phyloP scores from a whole-genome alignment of 495 filamentous ascomycete genomes.

The Cercophora newfieldiana region DNA sequence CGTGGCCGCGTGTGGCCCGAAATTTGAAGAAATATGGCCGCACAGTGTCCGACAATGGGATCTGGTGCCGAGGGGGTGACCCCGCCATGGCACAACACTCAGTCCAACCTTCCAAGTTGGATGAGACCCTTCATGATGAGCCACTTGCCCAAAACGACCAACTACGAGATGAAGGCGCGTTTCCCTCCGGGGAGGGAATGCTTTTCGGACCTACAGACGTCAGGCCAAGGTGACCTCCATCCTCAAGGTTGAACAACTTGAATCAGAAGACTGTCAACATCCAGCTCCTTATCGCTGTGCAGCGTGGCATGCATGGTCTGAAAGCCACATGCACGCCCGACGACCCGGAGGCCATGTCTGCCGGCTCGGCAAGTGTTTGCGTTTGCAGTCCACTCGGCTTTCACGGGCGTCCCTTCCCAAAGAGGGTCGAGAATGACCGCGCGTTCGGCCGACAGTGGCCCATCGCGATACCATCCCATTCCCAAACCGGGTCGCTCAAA shows the following conservation, averaged over 20 bases:
- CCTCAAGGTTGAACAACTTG: too few relatives aligned
- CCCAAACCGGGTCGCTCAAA: not conserved
- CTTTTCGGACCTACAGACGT: not conserved
- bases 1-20: not conserved
- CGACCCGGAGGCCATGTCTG: not conserved
- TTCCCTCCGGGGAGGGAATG: not conserved
- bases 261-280: not conserved
- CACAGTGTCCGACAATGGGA: constrained; percentile 2
- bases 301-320: not conserved
- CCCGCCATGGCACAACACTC: not conserved
- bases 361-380: not conserved
- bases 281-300: not conserved
- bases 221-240: not conserved
- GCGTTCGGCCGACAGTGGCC: not conserved
- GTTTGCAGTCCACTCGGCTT: too few relatives aligned
- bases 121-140: too few relatives aligned
- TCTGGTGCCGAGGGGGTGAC: not conserved
- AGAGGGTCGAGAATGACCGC: too few relatives aligned
- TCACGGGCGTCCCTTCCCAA: too few relatives aligned
- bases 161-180: not conserved
- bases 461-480: not conserved
- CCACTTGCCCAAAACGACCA: not conserved
- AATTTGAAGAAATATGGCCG: not conserved
- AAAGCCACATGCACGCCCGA: not conserved
- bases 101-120: too few relatives aligned